A percentile compares a stretch with the other conserved stretches of the same genome.
phyloP scores from a whole-genome alignment of 257 asterid genomes.

The Primulina huaijiensis region DNA sequence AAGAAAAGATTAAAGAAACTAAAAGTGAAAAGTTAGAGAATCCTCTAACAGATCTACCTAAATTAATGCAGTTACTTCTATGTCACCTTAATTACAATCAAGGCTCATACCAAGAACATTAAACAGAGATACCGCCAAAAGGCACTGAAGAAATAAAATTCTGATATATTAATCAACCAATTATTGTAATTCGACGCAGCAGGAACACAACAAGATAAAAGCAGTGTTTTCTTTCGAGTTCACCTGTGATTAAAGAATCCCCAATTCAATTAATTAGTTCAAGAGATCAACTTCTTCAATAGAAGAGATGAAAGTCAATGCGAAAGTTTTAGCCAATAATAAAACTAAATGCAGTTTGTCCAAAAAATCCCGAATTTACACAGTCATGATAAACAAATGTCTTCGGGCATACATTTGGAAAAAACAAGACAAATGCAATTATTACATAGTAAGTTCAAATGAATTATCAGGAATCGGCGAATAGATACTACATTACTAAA shows the following conservation, averaged over 20 bases:
- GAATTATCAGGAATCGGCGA: neutral
- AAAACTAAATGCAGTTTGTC: too few relatives aligned
- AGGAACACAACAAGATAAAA: conserved; percentile 10
- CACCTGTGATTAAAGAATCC: conserved; percentile 1
- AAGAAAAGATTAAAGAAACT: neutral
- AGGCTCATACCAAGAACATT: neutral
- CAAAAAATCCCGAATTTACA: neutral
- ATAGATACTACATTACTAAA: neutral
- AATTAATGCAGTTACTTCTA: too few relatives aligned
- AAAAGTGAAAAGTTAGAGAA: neutral
- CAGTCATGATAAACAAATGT: neutral
- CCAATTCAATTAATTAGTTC: neutral
- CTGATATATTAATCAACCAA: neutral
- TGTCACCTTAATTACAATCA: too few relatives aligned
- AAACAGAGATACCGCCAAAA: neutral
- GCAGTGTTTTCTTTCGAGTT: neutral
- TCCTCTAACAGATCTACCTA: neutral
- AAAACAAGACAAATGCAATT: neutral
- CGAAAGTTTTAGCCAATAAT: too few relatives aligned
- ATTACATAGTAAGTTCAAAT: neutral
- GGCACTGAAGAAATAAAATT: conserved; percentile 4
- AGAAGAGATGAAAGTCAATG: neutral
- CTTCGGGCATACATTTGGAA: neutral
- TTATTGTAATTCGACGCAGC: neutral
- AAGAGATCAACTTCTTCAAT: too few relatives aligned